Evolutionary conservation across 1,284 basidiomycete genomes (phyloP).

Genomic region (Acaromyces ingoldii): DNA sequence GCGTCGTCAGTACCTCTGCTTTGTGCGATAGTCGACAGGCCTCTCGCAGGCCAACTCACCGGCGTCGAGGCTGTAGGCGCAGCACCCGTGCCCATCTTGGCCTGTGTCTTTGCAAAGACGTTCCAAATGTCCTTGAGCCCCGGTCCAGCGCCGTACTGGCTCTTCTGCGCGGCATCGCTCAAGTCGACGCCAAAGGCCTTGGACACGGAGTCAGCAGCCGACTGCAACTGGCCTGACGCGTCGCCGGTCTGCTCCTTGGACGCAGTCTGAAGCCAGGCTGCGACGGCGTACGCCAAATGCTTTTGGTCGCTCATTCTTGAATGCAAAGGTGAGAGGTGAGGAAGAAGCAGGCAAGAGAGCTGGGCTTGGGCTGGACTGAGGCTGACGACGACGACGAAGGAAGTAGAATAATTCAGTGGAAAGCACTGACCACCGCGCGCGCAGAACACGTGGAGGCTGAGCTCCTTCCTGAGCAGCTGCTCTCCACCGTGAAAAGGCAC

Average conservation of each 20-base stretch:
- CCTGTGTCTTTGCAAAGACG: slow-evolving; percentile 50
- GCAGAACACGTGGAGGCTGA: too few relatives aligned
- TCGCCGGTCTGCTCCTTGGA: slow-evolving; percentile 16
- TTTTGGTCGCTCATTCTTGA: slow-evolving; percentile 14
- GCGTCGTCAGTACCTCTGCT: slow-evolving; percentile 4
- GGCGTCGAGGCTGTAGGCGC: slow-evolving; percentile 10
- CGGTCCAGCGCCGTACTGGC: slow-evolving; percentile 28
- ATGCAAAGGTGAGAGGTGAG: not conserved
- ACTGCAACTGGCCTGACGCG: slow-evolving; percentile 5
- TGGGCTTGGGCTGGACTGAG: not conserved
- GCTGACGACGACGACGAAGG: too few relatives aligned
- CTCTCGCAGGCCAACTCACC: too few relatives aligned
- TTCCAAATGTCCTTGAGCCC: slow-evolving; percentile 48
- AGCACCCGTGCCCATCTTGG: slow-evolving; percentile 27
- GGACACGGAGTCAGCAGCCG: not conserved
- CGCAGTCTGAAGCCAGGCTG: slow-evolving; percentile 35
- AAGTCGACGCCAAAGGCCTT: slow-evolving; percentile 34
- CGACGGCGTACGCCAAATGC: slow-evolving; percentile 39
- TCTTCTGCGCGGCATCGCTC: slow-evolving; percentile 23
- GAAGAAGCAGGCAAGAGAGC: not conserved
- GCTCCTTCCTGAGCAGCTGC: too few relatives aligned
- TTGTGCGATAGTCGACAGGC: too few relatives aligned
- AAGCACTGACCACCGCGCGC: too few relatives aligned
- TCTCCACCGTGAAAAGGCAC: too few relatives aligned
- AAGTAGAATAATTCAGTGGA: too few relatives aligned